These are phyloP conservation scores for Berberis vulgaris DNA, from an alignment of 164 flowering plant genomes.

Conservation along the genomic window DNA sequence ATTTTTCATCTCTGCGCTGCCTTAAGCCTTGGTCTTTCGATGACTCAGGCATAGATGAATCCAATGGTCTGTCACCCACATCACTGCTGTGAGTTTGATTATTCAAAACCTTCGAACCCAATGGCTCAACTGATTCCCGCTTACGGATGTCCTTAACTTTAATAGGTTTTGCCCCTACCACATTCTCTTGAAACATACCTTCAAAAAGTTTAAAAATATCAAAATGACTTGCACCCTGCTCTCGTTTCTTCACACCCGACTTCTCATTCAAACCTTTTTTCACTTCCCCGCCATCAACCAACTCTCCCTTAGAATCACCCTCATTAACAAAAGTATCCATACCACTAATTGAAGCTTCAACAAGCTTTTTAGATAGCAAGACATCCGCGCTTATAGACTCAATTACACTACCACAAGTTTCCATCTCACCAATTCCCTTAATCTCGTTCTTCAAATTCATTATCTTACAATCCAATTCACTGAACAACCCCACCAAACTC, in stretches of 20 bases:
- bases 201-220: conserved; percentile 31
- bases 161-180: conserved; percentile 22
- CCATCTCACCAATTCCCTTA: conserved; percentile 33
- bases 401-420: conserved; percentile 24
- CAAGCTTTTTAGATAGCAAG: conserved; percentile 22
- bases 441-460: conserved; percentile 32
- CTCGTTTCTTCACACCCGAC: conserved; percentile 36
- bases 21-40: too few species aligned
- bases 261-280: conserved; percentile 24
- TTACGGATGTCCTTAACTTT: conserved; percentile 26
- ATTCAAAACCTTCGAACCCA: conserved; percentile 9
- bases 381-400: conserved; percentile 29
- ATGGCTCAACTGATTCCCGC: conserved; percentile 14
- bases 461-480: conserved; percentile 35
- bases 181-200: conserved; percentile 35
- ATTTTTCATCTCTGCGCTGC: too few species aligned
- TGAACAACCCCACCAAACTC: conserved; percentile 28
- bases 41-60: conserved; percentile 6
- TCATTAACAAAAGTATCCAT: conserved; percentile 1
- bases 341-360: conserved; percentile 25
- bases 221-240: conserved; percentile 24
- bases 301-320: conserved; percentile 10
- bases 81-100: conserved; percentile 13
- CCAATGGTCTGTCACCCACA: conserved; percentile 16
- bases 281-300: conserved; percentile 20